Evolutionary conservation across 2,329 filamentous ascomycete genomes (phyloP).

Genomic region (Salinomyces thailandicus): DNA sequence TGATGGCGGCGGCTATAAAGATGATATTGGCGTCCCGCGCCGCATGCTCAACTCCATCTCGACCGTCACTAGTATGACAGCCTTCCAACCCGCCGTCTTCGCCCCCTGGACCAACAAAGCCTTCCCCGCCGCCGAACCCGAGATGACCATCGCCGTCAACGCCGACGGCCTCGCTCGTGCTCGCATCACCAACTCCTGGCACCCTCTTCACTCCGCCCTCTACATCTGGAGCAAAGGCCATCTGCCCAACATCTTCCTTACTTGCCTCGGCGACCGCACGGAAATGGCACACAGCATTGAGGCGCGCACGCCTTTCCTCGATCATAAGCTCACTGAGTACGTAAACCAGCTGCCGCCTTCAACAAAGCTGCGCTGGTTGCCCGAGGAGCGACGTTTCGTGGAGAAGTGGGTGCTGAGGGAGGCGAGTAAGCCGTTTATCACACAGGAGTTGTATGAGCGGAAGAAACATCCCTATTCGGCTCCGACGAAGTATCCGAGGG

Average conservation of each 20-base stretch:
- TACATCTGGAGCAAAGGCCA: conserved; percentile 30
- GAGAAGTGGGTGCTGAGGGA: conserved; percentile 21
- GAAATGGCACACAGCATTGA: conserved; percentile 37
- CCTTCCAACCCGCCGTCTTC: conserved; percentile 28
- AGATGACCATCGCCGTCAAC: conserved; percentile 26
- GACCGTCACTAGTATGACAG: conserved; percentile 27
- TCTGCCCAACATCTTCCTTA: conserved; percentile 32
- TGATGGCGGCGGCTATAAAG: conserved; percentile 11
- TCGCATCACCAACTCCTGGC: conserved; percentile 24
- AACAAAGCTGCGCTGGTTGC: conserved; percentile 5
- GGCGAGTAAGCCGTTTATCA: conserved; percentile 18
- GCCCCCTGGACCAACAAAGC: conserved; percentile 23
- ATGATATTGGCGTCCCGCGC: conserved; percentile 14
- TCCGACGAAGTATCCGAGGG: conserved; percentile 12
- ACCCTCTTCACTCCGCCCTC: conserved; percentile 31
- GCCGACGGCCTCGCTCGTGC: conserved; percentile 15
- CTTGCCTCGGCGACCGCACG: conserved; percentile 35
- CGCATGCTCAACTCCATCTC: conserved; percentile 32
- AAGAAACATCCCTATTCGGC: conserved; percentile 18
- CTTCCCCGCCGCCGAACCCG: conserved; percentile 23
- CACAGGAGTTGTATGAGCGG: conserved; percentile 16
- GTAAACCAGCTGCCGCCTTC: conserved; percentile 29
- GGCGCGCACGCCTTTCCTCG: conserved; percentile 32
- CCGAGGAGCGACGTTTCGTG: conserved; percentile 12
- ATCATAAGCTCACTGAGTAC: conserved; percentile 31